Evolutionary conservation across 371 early-diverging fungal species (phyloP), one percentile per base, ranked within the genome.

Genomic region (Mortierella sp.): DNA sequence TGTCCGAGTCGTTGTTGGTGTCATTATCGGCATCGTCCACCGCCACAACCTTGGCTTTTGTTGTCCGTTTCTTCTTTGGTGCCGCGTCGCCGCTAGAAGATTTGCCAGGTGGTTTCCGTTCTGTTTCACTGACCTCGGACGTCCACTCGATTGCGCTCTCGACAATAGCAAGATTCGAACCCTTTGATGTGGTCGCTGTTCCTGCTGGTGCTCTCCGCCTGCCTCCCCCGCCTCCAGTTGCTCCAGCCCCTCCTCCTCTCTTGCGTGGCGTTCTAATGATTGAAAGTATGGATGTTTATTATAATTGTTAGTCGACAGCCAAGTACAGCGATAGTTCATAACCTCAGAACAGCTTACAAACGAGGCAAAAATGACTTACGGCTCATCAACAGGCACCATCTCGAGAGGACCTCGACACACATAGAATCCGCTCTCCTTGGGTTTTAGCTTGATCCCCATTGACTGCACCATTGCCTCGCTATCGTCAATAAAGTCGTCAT

Each of bases 401-500:
- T 90, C 91, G 67, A 91, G 77, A 0, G 90, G 86, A 3, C 92
- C 92, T 54, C 90, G 86, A 69, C 88, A 91, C 1, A 88, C 91
- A 79, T 89, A 90, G 37, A 89, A 90, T 13, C 90, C 90, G 26
- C 87, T 83, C 43, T 82, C 76, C 57, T 89, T 88, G n/a, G 89
- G 88, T 14, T 80, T 70, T 0, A 78, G 73, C 74, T 64, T 64
- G 24, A 87, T 86, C 13, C 88, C 88, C 51, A 88, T 83, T 16
- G 90, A 81, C 53, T 90, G 89, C 64, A 89, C 74, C 77, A 90
- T 78, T 86, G 89, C 88, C n/a, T 90, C 91, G 72, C 91, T 90
- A 57, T 90, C 91, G 53, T 90, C 91, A 74, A 90, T 90, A 70
- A 90, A 90, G 28, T 89, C 90, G 81, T 90, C 91, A 40, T 89